phyloP scores from a whole-genome alignment of 495 filamentous ascomycete genomes.

The Aspergillus funiculosus region DNA sequence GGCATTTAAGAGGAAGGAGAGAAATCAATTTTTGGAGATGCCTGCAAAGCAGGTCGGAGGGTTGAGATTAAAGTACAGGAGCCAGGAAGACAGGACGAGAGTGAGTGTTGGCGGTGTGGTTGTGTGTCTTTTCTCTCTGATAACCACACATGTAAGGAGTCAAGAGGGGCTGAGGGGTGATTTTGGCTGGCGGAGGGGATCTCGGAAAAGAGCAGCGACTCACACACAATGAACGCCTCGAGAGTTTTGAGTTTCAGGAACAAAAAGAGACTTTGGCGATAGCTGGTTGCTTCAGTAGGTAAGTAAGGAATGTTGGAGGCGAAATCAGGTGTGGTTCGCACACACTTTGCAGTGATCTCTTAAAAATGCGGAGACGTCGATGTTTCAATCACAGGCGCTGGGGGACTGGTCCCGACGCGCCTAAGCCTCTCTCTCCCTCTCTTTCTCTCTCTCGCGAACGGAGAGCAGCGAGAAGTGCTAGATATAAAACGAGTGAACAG shows the following conservation, averaged over 20 bases:
- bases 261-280: slow-evolving; percentile 15
- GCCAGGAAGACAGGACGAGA: slow-evolving; percentile 11
- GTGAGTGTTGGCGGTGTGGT: slow-evolving; percentile 35
- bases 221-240: slow-evolving; percentile 45
- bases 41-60: slow-evolving; percentile 12
- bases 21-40: slow-evolving; percentile 9
- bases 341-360: slow-evolving; percentile 14
- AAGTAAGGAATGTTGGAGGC: slow-evolving; percentile 23
- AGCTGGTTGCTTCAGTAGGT: slow-evolving; percentile 4
- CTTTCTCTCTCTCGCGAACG: slow-evolving; percentile 11
- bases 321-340: slow-evolving; percentile 18
- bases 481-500: slow-evolving; percentile 21
- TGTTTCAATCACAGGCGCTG: slow-evolving; percentile 17
- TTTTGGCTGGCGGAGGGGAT: slow-evolving; percentile 33
- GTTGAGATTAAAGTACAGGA: slow-evolving; percentile 16
- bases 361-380: slow-evolving; percentile 27
- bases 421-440: no score
- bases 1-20: background rate
- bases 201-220: slow-evolving; percentile 27
- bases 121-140: no score
- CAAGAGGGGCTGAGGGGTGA: slow-evolving; percentile 41
- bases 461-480: slow-evolving; percentile 14
- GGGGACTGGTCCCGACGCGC: slow-evolving; percentile 12
- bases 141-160: slow-evolving; percentile 35
- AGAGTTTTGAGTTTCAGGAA: slow-evolving; percentile 24